Percentiles rank a stretch among this genome's conserved stretches.
phyloP scores from a whole-genome alignment of 495 filamentous ascomycete genomes.

The Chaetomidium leptoderma region DNA sequence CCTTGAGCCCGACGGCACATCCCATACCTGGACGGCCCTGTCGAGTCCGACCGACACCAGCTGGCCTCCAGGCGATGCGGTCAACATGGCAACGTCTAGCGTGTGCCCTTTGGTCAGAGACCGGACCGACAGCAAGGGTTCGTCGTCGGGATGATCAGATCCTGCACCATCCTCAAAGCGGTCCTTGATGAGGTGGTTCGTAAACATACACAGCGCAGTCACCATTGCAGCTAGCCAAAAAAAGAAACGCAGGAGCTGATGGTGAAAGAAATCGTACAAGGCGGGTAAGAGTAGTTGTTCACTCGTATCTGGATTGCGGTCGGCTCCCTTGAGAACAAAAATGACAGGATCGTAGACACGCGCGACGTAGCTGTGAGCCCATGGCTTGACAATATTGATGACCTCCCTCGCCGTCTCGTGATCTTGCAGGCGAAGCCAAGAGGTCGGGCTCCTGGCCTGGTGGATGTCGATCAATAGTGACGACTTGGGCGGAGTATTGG shows the following conservation, averaged over 20 bases:
- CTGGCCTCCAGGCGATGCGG: slow-evolving; percentile 52
- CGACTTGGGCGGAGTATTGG: slow-evolving; percentile 33
- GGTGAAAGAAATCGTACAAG: slow-evolving; percentile 51
- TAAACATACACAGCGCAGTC: slow-evolving; percentile 55
- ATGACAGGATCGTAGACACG: slow-evolving; percentile 63
- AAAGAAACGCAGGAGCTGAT: slow-evolving; percentile 55
- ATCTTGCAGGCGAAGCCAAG: slow-evolving; percentile 69
- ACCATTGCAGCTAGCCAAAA: slow-evolving; percentile 52
- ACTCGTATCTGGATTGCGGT: slow-evolving; percentile 46
- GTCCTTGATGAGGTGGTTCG: slow-evolving; percentile 61
- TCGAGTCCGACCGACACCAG: slow-evolving; percentile 65
- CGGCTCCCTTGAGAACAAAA: slow-evolving; percentile 60
- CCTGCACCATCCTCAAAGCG: slow-evolving; percentile 36
- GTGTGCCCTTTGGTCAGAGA: slow-evolving; percentile 56
- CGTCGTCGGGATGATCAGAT: slow-evolving; percentile 38
- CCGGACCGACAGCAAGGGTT: slow-evolving; percentile 52
- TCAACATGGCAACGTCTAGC: slow-evolving; percentile 60
- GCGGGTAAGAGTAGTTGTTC: slow-evolving; percentile 47
- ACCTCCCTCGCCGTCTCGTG: slow-evolving; percentile 68
- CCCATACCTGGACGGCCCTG: slow-evolving; percentile 56
- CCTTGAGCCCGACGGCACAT: slow-evolving; percentile 43
- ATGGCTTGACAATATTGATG: slow-evolving; percentile 62
- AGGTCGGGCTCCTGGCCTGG: slow-evolving; percentile 61
- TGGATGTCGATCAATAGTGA: slow-evolving; percentile 51
- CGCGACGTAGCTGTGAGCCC: slow-evolving; percentile 61